Evolutionary conservation across 106 monocot species (phyloP), one percentile per base, ranked within the genome.

Genomic region (Chionographis japonica): DNA sequence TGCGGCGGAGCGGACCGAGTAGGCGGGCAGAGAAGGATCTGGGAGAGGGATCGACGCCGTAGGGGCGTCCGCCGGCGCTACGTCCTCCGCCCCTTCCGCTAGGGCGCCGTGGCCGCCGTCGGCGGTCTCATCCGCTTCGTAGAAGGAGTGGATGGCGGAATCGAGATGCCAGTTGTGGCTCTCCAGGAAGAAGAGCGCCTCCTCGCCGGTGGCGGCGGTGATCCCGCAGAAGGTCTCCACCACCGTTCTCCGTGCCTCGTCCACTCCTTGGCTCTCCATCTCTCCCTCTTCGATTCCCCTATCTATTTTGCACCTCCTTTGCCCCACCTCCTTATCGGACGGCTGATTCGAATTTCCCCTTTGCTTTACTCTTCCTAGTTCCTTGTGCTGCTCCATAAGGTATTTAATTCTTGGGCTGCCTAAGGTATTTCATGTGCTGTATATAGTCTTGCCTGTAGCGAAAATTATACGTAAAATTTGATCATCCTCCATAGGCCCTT

Each of bases 121-220:
- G 63, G 41, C 66, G 58, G 12, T 37, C 0, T 64, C 62, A 15
- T 63, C 67, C 27, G 76, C 78, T 14, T 93, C 93, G 75, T 67
- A 93, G 77, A 77, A 93, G 74, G 93, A 84, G 40, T 75, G 81
- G 77, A 93, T 57, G 57, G 93, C 81, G 52, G 83, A 40, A 5
- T 93, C 93, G 56, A 89, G 70, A 40, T 66, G 36, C 81, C 89
- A 93, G 50, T 74, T 64, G 81, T 86, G 86, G 77, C 81, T 81
- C 69, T 89, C 89, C 57, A 93, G 85, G 77, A 89, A 93, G 84
- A 86, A 84, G 62, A 69, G 52, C 12, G 89, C 93, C 52, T 89
- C 93, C 12, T 81, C 81, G 18, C 63, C 75, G 8, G 89, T 52
- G 37, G 83, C 60, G 35, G 93, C 84, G 19, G 89, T 86, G 60